A percentile compares a stretch with the other conserved stretches of the same genome.
phyloP scores from a whole-genome alignment of 495 filamentous ascomycete genomes.

The Clohesyomyces aquaticus region DNA sequence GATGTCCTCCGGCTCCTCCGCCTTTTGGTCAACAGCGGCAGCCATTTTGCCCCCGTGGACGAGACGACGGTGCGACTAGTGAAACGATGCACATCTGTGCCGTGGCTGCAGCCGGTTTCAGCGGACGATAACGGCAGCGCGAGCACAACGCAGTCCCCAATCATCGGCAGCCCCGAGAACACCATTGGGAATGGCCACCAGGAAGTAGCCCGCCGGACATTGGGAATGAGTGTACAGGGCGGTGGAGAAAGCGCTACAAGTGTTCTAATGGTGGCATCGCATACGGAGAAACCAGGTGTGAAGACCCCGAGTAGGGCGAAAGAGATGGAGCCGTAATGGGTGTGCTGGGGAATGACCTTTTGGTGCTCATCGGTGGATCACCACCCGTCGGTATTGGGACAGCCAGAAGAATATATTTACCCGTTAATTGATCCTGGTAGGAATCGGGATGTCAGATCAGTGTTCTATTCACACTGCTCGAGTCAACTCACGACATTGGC shows the following conservation, averaged over 20 bases:
- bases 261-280: conserved; percentile 75
- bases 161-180: no score
- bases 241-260: conserved; percentile 41
- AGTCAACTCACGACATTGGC: no score
- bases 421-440: no score
- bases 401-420: no score
- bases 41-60: conserved; percentile 88
- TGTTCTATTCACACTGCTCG: no score
- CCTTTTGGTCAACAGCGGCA: conserved; percentile 58
- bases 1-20: conserved; percentile 76
- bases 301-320: conserved; percentile 69
- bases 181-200: conserved; percentile 33
- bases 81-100: conserved; percentile 76
- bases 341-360: no score
- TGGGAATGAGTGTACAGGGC: conserved; percentile 43
- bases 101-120: conserved; percentile 65
- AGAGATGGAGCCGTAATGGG: conserved; percentile 12
- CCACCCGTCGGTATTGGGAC: no score
- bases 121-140: conserved; percentile 18
- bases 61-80: conserved; percentile 87
- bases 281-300: conserved; percentile 82
- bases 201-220: conserved; percentile 38
- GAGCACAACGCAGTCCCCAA: conserved; percentile 23
- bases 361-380: no score
- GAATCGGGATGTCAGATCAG: no score